Evolutionary conservation across 202 grass and related monocot genomes (phyloP).

Genomic region (Elaeis oleifera): DNA sequence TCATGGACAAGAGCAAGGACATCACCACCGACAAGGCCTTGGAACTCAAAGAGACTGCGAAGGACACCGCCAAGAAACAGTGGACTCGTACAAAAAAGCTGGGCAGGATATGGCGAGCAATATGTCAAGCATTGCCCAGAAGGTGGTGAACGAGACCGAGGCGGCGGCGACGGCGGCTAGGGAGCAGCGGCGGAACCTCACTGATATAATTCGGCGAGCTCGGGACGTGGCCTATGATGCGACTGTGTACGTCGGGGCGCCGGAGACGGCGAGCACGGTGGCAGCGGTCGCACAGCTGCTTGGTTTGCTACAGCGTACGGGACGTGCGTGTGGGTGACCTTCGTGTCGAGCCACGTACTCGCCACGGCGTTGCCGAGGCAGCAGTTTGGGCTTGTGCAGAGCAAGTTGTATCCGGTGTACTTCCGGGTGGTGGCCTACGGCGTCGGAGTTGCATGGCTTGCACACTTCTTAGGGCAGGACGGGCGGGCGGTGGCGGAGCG

Average conservation of each 20-base stretch:
- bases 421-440: slow-evolving; percentile 58
- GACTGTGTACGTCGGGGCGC: slow-evolving; percentile 23
- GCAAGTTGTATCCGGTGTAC: slow-evolving; percentile 85
- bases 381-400: slow-evolving; percentile 77
- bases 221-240: slow-evolving; percentile 43
- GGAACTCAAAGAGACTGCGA: slow-evolving; percentile 14
- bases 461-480: slow-evolving; percentile 45
- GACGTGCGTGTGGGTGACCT: slow-evolving; percentile 70
- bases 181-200: slow-evolving; percentile 42
- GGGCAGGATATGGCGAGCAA: slow-evolving; percentile 11
- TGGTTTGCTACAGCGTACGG: slow-evolving; percentile 59
- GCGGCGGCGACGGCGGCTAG: slow-evolving; percentile 4
- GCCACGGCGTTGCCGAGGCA: slow-evolving; percentile 41
- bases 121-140: background rate
- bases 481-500: slow-evolving; percentile 23
- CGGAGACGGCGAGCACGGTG: slow-evolving; percentile 24
- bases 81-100: slow-evolving; percentile 16
- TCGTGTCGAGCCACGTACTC: slow-evolving; percentile 66
- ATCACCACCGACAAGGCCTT: slow-evolving; percentile 3
- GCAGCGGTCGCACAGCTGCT: slow-evolving; percentile 50
- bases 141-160: slow-evolving; percentile 20
- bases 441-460: slow-evolving; percentile 34
- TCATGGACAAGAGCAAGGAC: slow-evolving; percentile 3
- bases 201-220: slow-evolving; percentile 39
- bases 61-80: background rate